Conservation (phyloP, 1,139 yeast genomes). For the Pichia sp. region DNA sequence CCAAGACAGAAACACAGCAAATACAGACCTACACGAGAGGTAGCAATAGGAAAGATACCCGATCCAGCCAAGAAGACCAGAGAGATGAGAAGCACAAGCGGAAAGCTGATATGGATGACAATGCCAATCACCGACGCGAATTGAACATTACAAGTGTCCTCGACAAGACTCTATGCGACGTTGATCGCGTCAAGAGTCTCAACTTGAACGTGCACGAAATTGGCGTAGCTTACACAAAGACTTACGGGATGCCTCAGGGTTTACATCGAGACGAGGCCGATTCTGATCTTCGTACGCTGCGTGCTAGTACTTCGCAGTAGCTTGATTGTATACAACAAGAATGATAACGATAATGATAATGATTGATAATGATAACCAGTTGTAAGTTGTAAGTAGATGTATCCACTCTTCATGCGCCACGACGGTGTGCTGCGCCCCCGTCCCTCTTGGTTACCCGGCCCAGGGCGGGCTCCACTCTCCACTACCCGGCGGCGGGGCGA, state of each 20-base stretch:
- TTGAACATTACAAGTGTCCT: slow-evolving; percentile 12
- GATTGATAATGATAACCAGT: not conserved
- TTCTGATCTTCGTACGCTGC: slow-evolving; percentile 18
- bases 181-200: slow-evolving; percentile 14
- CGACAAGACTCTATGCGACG: slow-evolving; percentile 10
- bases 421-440: too few relatives aligned
- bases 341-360: not conserved
- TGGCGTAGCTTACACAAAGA: slow-evolving; percentile 21
- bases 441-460: too few relatives aligned
- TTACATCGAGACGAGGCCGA: slow-evolving; percentile 25
- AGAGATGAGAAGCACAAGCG: too few relatives aligned
- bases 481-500: too few relatives aligned
- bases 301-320: slow-evolving; percentile 1
- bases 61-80: too few relatives aligned
- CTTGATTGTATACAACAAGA: not conserved
- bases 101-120: too few relatives aligned
- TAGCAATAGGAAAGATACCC: too few relatives aligned
- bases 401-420: too few relatives aligned
- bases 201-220: slow-evolving; percentile 13
- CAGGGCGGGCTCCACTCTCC: too few relatives aligned
- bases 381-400: too few relatives aligned
- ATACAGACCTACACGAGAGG: too few relatives aligned
- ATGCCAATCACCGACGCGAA: not conserved
- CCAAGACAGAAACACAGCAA: too few relatives aligned
- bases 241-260: slow-evolving; percentile 26